Conservation (phyloP, 306 rosid species). For the Morella rubra region DNA sequence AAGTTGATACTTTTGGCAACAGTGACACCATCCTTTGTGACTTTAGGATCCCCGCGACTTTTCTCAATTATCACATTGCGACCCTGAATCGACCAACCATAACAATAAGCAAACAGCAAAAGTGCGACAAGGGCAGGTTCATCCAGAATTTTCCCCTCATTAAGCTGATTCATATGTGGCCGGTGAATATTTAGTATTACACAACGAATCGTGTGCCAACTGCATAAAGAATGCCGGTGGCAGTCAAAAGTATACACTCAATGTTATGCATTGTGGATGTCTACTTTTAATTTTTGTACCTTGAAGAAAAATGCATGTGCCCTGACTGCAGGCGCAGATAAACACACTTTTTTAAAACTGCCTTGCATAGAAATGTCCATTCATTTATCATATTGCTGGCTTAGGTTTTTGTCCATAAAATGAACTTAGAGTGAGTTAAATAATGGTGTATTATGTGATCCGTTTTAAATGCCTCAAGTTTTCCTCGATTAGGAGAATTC, state of each 20-base stretch:
- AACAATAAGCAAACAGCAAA: neutral
- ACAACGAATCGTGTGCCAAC: neutral
- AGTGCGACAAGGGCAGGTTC: neutral
- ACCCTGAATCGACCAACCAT: constrained; percentile 57
- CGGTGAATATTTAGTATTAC: neutral
- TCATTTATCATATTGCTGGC: neutral
- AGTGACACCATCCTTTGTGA: constrained; percentile 94
- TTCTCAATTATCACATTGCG: constrained; percentile 86
- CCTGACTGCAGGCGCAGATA: neutral
- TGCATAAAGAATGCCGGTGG: neutral
- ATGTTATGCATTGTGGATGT: neutral
- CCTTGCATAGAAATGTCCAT: neutral
- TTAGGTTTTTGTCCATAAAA: neutral
- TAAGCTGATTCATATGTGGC: neutral
- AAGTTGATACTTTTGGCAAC: constrained; percentile 87
- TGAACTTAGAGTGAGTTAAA: neutral
- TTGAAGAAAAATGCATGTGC: neutral
- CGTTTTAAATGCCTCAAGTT: neutral
- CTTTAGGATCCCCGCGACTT: constrained; percentile 53
- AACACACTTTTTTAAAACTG: neutral
- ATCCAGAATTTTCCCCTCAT: neutral
- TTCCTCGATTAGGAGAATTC: neutral
- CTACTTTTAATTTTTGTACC: neutral
- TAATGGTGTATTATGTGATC: neutral
- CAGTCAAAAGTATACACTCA: neutral